Base-by-base conservation (phyloP, 2,329 filamentous ascomycete species). In the Alternaria sp. region DNA sequence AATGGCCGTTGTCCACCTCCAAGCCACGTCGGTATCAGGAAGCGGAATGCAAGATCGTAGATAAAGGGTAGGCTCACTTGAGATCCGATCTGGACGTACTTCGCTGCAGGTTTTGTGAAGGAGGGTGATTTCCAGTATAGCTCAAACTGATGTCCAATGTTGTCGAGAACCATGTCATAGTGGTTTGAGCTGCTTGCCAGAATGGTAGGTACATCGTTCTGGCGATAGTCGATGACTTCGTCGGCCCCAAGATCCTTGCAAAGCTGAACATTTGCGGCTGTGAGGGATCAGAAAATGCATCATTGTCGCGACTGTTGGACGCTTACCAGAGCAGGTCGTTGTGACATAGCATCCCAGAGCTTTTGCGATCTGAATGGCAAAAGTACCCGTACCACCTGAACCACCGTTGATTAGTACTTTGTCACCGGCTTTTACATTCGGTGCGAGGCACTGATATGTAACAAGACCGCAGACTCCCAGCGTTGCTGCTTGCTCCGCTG, bases 401-500 rank as follows among this genome's bases (percentile, higher is more conserved):
- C 88, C 88, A 13, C 87, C 88, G 69, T 90, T 90, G 70, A 90
- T 83, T 67, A 90, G 85, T 12, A 90, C 81, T 63, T 82, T 83
- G 57, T 85, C 81, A 13, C 79, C 79, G 1, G 26, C 26, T 62
- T 77, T 79, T 7, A 72, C 62, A 28, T 72, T 67, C 12, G 50
- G 52, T 4, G 60, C 58, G 11, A 74, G 62, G 36, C 66, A 67
- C 30, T 72, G 71, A 50, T 71, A 71, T 5, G 69, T 70, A 6
- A 72, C 69, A 45, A 74, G 25, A 1, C 67, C 71, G 17, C 70
- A 72, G 15, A 72, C 70, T 1, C 70, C 69, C 17, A 74, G 26
- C 19, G 69, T 68, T 8, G 70, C 69, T 12, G 65, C 71, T 17
- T 70, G 51, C 10, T 69, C 66, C 10, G 54, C 58, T 6, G 55